These are phyloP conservation scores for Alectoria sarmentosa DNA, from an alignment of 495 filamentous ascomycete genomes.

Conservation along the genomic window DNA sequence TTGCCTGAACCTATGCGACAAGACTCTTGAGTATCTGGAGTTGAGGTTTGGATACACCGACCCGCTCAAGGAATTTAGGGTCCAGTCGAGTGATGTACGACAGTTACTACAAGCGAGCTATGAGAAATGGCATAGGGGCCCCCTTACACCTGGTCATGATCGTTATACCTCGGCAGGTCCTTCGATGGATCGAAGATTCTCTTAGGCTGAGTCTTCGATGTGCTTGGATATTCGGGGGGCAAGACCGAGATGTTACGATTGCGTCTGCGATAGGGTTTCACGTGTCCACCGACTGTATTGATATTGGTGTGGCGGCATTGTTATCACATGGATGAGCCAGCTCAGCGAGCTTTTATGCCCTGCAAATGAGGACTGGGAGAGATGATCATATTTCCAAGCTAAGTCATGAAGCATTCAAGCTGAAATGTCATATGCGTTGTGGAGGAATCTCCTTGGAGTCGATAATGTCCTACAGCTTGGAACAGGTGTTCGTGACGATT, in stretches of 20 bases:
- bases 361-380: neutral
- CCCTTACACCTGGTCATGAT: neutral
- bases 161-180: neutral
- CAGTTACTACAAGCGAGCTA: slow-evolving; percentile 8
- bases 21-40: slow-evolving; percentile 11
- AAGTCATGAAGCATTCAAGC: neutral
- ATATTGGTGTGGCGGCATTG: neutral
- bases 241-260: neutral
- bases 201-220: neutral
- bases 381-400: neutral
- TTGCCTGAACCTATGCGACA: slow-evolving; percentile 12
- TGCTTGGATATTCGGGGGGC: neutral
- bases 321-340: neutral
- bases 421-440: neutral
- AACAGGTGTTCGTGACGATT: neutral
- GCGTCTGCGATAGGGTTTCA: neutral
- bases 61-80: slow-evolving; percentile 11
- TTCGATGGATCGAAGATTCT: neutral
- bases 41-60: slow-evolving; percentile 10
- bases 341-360: neutral
- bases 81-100: slow-evolving; percentile 7
- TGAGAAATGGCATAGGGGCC: slow-evolving; percentile 4
- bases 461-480: neutral
- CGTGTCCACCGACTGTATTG: neutral
- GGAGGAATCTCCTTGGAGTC: neutral